Base-by-base conservation (phyloP, 352 stramenopile species). In the Pythium diclinum region DNA sequence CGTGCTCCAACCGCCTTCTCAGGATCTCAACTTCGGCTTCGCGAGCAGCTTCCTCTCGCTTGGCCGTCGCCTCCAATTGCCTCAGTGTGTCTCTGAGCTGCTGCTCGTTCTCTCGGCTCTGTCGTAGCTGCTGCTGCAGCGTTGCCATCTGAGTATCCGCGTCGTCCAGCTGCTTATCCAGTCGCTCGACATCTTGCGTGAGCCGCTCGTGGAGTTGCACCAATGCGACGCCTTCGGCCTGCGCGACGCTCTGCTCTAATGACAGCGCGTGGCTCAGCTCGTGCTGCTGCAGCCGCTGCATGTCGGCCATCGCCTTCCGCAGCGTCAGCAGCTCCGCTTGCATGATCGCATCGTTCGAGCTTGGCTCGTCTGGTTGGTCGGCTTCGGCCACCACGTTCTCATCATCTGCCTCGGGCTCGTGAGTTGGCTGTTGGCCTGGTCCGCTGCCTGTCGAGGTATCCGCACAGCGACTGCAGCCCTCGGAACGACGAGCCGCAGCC, bases 21-120 rank as follows among this genome's bases (percentile, higher is more conserved):
- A 91, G 63, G 38, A 91, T 91, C 54, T 91, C 78, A 1, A 57
- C 47, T 47, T 91, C 80, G 6, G 83, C 83, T 14, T 51, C 71
- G 19, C 23, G 11, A 2, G 58, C 59, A 3, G 64, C 61, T 6
- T 49, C 48, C 2, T 65, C 42, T 11, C 57, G 21, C 14, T 32
- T 38, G 19, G 54, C n/a, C 2, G 5, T 19, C 0, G 42, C 36
- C 56, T 67, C 42, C 1, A 11, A 13, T 0, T 61, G 52, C n/a
- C 34, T 19, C 21, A 64, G 47, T n/a, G 58, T 30, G 6, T 9
- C 23, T 23, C 13, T n/a, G 3, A 62, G 33, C 38, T 87, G 66
- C 2, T 55, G 57, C n/a, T 76, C 57, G 7, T 63, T 44, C 8
- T 65, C 58, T 9, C 36, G 23, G 1, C 40, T 42, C 11, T 33